A percentile compares a stretch with the other conserved stretches of the same genome.
phyloP scores from a whole-genome alignment of 2,329 filamentous ascomycete genomes.

The Pseudovirgaria hyperparasitica region DNA sequence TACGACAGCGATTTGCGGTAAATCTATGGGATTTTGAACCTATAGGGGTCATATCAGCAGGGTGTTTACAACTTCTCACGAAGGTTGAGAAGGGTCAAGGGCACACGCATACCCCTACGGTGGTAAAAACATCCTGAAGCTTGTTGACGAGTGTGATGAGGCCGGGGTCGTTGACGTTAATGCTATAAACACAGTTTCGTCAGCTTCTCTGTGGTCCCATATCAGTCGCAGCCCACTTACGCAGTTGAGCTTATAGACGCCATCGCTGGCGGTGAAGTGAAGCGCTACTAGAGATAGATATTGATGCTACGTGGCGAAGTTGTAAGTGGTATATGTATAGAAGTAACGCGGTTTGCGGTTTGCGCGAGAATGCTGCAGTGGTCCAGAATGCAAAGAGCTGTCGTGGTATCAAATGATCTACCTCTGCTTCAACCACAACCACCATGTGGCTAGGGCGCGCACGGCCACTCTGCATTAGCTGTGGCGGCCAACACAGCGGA shows the following conservation, averaged over 20 bases:
- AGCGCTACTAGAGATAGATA: slow-evolving; percentile 1
- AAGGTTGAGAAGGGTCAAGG: slow-evolving; percentile 2
- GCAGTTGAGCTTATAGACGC: slow-evolving; percentile 28
- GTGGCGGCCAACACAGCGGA: no score
- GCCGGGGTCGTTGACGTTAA: slow-evolving; percentile 59
- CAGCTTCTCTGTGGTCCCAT: slow-evolving; percentile 6
- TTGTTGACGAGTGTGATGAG: slow-evolving; percentile 87
- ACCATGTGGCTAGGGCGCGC: no score
- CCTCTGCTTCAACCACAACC: no score
- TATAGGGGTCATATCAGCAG: slow-evolving; percentile 27
- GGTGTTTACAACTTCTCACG: slow-evolving; percentile 1
- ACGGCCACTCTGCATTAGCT: no score
- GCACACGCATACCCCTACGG: slow-evolving; percentile 59
- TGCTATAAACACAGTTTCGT: slow-evolving; percentile 33
- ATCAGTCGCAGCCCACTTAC: slow-evolving; percentile 14
- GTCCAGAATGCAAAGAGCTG: no score
- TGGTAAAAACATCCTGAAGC: slow-evolving; percentile 97
- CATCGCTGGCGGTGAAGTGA: slow-evolving; percentile 18
- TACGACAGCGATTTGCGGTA: slow-evolving; percentile 95
- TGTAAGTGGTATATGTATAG: no score
- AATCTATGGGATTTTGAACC: slow-evolving; percentile 98
- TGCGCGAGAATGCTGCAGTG: no score
- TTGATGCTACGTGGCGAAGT: no score
- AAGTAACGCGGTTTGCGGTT: no score
- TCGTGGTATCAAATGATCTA: no score